Evolutionary conservation across 495 filamentous ascomycete species (phyloP).

Genomic region (Hyaloscypha hepaticicola): DNA sequence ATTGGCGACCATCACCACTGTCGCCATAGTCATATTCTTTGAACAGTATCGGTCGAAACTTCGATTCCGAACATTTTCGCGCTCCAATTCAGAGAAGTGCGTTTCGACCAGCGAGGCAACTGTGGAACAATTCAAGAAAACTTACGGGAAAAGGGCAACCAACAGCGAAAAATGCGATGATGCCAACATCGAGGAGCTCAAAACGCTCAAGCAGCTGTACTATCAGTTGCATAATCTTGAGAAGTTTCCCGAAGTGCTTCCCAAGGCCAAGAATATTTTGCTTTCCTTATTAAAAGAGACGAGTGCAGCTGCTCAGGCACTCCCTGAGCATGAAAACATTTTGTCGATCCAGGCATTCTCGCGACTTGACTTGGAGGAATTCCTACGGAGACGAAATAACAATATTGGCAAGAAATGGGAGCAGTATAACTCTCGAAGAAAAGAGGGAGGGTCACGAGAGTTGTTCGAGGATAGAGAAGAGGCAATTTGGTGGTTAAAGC

Average conservation of each 20-base stretch:
- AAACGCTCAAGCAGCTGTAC: constrained; percentile 35
- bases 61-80: constrained; percentile 3
- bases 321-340: constrained; percentile 27
- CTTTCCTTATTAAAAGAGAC: constrained; percentile 38
- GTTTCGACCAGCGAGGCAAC: constrained; percentile 2
- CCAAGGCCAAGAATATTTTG: constrained; percentile 33
- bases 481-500: constrained; percentile 43
- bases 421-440: constrained; percentile 36
- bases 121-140: neutral
- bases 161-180: constrained; percentile 9
- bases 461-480: constrained; percentile 39
- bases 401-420: constrained; percentile 35
- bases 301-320: constrained; percentile 16
- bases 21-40: constrained; percentile 7
- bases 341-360: constrained; percentile 39
- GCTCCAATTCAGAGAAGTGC: neutral
- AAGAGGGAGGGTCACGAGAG: constrained; percentile 33
- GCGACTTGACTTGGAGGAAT: constrained; percentile 31
- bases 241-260: constrained; percentile 36
- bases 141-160: neutral
- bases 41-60: constrained; percentile 6
- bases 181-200: constrained; percentile 16
- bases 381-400: constrained; percentile 33
- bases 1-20: neutral
- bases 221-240: constrained; percentile 44